Evolutionary conservation across 202 grass and related monocot genomes (phyloP).

Genomic region (Saccharum hybrid): DNA sequence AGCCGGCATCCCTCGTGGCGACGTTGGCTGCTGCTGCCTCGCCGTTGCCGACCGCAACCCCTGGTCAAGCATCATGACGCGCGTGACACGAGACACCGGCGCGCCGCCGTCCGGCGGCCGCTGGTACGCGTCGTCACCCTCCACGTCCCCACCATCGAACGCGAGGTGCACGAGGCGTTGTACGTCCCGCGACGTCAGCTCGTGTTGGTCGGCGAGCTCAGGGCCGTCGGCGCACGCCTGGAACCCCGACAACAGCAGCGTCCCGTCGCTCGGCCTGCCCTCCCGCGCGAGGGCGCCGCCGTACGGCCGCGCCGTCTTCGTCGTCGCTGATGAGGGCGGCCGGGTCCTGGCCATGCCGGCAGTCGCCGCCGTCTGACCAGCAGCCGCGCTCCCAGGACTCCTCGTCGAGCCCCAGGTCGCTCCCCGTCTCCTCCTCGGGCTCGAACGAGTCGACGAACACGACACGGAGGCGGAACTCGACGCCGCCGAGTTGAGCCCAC

Average conservation of each 20-base stretch:
- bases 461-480: slow-evolving; percentile 37
- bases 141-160: neutral
- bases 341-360: neutral
- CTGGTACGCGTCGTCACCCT: slow-evolving; percentile 39
- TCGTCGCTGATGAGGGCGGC: neutral
- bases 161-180: neutral
- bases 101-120: slow-evolving; percentile 2
- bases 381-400: neutral
- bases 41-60: neutral
- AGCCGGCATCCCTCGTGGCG: neutral
- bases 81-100: neutral
- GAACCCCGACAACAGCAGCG: slow-evolving; percentile 31
- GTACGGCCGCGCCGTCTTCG: slow-evolving; percentile 14
- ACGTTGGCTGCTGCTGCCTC: neutral
- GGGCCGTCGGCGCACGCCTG: slow-evolving; percentile 34
- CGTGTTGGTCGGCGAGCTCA: slow-evolving; percentile 24
- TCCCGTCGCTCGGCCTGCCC: slow-evolving; percentile 10
- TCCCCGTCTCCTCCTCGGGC: neutral
- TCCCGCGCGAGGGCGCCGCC: neutral
- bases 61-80: neutral
- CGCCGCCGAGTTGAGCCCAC: neutral
- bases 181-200: slow-evolving; percentile 30
- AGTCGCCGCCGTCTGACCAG: neutral
- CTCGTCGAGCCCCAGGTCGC: slow-evolving; percentile 42
- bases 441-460: slow-evolving; percentile 7